Evolutionary conservation across 2,329 filamentous ascomycete genomes (phyloP).

Genomic region (Macroventuria anomochaeta): DNA sequence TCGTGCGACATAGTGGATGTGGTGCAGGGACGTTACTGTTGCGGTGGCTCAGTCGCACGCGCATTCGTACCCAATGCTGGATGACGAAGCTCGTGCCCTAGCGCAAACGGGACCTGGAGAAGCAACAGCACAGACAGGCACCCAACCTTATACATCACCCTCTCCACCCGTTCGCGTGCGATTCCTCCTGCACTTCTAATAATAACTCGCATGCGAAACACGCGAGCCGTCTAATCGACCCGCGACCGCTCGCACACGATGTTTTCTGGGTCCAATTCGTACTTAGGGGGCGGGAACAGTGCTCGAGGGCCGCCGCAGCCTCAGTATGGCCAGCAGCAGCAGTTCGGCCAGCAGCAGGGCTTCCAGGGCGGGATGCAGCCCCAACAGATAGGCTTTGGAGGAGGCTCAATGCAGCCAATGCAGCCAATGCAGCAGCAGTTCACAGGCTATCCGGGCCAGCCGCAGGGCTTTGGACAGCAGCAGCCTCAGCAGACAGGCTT

Average conservation of each 20-base stretch:
- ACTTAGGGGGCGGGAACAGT: constrained; percentile 78
- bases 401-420: constrained; percentile 59
- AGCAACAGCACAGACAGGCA: constrained; percentile 30
- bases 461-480: constrained; percentile 55
- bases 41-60: constrained; percentile 23
- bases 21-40: constrained; percentile 18
- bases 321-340: constrained; percentile 56
- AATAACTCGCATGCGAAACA: constrained; percentile 31
- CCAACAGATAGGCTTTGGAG: constrained; percentile 61
- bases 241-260: constrained; percentile 59
- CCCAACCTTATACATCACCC: constrained; percentile 34
- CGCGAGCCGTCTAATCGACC: constrained; percentile 21
- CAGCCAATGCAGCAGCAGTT: constrained; percentile 58
- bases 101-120: constrained; percentile 32
- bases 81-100: constrained; percentile 40
- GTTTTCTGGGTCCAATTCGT: constrained; percentile 91
- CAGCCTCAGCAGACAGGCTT: constrained; percentile 28
- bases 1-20: constrained; percentile 39
- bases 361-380: constrained; percentile 54
- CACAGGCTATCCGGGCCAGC: constrained; percentile 57
- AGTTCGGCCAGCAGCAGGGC: constrained; percentile 59
- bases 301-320: constrained; percentile 67
- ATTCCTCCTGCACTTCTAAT: constrained; percentile 19
- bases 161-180: constrained; percentile 25
- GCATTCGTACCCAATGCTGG: constrained; percentile 22